phyloP scores from a whole-genome alignment of 352 stramenopile genomes.

The Phytopythium cucurbitacearum region DNA sequence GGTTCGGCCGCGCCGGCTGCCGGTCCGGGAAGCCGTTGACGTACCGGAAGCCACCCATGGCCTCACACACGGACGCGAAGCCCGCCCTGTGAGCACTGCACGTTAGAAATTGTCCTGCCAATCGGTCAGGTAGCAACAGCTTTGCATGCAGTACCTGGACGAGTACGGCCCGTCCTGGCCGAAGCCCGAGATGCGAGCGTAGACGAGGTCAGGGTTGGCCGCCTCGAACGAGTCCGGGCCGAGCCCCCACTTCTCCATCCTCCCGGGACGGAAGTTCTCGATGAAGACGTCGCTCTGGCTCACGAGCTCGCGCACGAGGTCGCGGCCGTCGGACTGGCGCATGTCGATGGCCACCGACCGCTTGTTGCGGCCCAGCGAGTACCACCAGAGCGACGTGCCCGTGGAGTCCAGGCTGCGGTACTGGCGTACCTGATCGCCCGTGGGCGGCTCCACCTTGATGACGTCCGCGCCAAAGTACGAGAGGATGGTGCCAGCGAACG shows the following conservation, averaged over 20 bases:
- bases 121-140: too few species aligned
- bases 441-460: conserved; percentile 88
- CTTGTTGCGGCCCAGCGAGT: conserved; percentile 87
- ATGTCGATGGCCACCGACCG: conserved; percentile 82
- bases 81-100: conserved; percentile 38
- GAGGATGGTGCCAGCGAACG: conserved; percentile 81
- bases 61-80: conserved; percentile 85
- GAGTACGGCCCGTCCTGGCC: conserved; percentile 83
- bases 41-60: conserved; percentile 84
- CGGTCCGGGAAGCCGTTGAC: conserved; percentile 84
- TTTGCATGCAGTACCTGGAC: conserved; percentile 18
- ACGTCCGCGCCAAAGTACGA: conserved; percentile 89
- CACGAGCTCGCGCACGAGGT: conserved; percentile 69
- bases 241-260: conserved; percentile 87
- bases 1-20: conserved; percentile 71
- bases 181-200: conserved; percentile 79
- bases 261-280: conserved; percentile 85
- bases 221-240: conserved; percentile 68
- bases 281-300: conserved; percentile 80
- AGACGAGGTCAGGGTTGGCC: conserved; percentile 79
- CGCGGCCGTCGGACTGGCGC: conserved; percentile 54
- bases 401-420: conserved; percentile 71
- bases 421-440: conserved; percentile 77
- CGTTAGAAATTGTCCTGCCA: too few species aligned
- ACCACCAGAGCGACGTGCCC: conserved; percentile 86